Evolutionary conservation across 2,329 filamentous ascomycete genomes (phyloP).

Genomic region (Pseudogymnoascus sp.): DNA sequence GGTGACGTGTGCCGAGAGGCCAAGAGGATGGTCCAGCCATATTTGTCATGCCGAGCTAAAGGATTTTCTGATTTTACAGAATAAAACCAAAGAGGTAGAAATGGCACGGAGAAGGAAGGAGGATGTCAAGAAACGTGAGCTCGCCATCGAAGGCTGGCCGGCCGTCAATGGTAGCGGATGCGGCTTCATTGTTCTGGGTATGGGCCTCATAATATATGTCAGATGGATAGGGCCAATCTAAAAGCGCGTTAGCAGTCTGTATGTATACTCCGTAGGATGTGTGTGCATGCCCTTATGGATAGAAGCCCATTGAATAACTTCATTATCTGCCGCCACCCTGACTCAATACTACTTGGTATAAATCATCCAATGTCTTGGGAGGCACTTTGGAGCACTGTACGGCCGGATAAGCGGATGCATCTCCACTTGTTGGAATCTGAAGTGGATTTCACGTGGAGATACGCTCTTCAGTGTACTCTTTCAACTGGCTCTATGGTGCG

Average conservation of each 20-base stretch:
- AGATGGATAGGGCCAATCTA: not conserved
- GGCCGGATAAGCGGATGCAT: slow-evolving; percentile 4
- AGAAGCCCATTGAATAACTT: not conserved
- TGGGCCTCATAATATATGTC: not conserved
- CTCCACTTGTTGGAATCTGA: not conserved
- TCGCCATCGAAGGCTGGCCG: not conserved
- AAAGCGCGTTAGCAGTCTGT: not conserved
- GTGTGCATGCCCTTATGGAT: not conserved
- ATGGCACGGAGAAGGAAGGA: not conserved
- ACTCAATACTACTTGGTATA: not conserved
- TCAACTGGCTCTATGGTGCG: not conserved
- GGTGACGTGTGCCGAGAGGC: slow-evolving; percentile 1
- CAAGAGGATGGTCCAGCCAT: not conserved
- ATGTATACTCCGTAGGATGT: not conserved
- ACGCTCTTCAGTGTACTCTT: not conserved
- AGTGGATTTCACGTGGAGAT: not conserved
- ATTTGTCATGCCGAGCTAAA: slow-evolving; percentile 1
- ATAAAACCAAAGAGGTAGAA: not conserved
- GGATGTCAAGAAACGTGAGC: not conserved
- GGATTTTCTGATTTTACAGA: not conserved
- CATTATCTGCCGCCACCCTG: not conserved
- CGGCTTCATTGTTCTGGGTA: not conserved
- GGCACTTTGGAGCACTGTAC: not conserved
- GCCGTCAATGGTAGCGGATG: not conserved
- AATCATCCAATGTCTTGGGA: not conserved